These are phyloP conservation scores for Deuterostichococcus epilithicus DNA, from an alignment of 139 green algal genomes.

Conservation along the genomic window DNA sequence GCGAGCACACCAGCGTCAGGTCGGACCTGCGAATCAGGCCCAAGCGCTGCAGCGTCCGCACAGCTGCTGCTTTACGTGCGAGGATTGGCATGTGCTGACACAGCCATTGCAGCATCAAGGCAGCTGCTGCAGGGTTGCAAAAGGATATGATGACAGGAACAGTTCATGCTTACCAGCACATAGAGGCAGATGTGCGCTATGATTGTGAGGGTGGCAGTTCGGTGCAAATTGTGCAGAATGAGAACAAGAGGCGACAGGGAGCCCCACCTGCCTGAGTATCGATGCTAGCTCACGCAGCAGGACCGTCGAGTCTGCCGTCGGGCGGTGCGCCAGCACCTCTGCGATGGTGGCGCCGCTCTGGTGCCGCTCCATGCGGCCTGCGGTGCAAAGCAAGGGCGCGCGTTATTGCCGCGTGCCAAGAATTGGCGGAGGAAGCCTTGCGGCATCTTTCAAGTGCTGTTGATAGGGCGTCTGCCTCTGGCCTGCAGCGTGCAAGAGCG, in stretches of 20 bases:
- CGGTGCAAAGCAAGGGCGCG: not conserved
- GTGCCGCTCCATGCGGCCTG: constrained; percentile 1
- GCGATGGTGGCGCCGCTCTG: not conserved
- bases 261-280: constrained; percentile 30
- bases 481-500: too few species aligned
- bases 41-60: not conserved
- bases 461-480: too few species aligned
- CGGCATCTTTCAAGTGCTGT: not conserved
- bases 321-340: constrained; percentile 22
- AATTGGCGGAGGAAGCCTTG: too few species aligned
- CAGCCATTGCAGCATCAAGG: too few species aligned
- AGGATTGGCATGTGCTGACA: too few species aligned
- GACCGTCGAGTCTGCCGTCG: constrained; percentile 17
- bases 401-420: too few species aligned
- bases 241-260: not conserved
- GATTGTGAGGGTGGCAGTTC: too few species aligned
- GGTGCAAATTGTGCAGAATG: not conserved
- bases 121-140: too few species aligned
- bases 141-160: too few species aligned
- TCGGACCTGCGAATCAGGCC: constrained; percentile 32
- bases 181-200: too few species aligned
- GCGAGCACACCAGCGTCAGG: constrained; percentile 57
- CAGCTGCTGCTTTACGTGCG: not conserved
- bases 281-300: constrained; percentile 49
- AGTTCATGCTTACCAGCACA: too few species aligned